Conservation (phyloP, 805 yeast genomes). For the Zygosaccharomyces pseudorouxii region DNA sequence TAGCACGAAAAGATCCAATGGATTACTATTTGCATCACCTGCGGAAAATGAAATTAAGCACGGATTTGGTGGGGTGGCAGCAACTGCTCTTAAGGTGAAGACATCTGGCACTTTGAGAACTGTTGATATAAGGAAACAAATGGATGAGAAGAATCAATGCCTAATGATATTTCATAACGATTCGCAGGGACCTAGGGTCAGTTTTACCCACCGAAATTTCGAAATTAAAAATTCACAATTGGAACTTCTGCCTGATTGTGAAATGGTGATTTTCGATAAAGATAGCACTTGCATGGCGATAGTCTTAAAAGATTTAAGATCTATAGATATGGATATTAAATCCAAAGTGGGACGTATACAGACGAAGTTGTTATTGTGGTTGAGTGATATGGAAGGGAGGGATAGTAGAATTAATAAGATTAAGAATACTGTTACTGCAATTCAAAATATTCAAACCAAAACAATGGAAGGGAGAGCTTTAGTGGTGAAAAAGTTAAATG, state of each 20-base stretch:
- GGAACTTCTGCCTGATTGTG: constrained; percentile 20
- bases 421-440: constrained; percentile 1
- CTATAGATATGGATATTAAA: constrained; percentile 9
- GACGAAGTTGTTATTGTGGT: constrained; percentile 7
- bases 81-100: constrained; percentile 3
- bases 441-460: neutral
- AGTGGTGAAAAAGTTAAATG: constrained; percentile 2
- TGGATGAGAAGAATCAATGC: constrained; percentile 8
- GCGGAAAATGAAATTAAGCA: constrained; percentile 1
- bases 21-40: constrained; percentile 19
- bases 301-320: constrained; percentile 12
- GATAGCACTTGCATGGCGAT: constrained; percentile 17
- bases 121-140: constrained; percentile 5
- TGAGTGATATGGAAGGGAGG: constrained; percentile 1
- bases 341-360: constrained; percentile 9
- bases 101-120: constrained; percentile 14
- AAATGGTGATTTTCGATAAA: constrained; percentile 17
- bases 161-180: constrained; percentile 15
- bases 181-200: constrained; percentile 12
- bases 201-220: constrained; percentile 14
- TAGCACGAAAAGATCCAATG: constrained; percentile 8
- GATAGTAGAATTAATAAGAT: constrained; percentile 4
- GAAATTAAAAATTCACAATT: constrained; percentile 16
- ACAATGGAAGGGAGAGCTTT: neutral
- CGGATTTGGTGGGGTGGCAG: neutral